phyloP scores from a whole-genome alignment of 805 yeast species.

The Kodamaea neixiangensis region DNA sequence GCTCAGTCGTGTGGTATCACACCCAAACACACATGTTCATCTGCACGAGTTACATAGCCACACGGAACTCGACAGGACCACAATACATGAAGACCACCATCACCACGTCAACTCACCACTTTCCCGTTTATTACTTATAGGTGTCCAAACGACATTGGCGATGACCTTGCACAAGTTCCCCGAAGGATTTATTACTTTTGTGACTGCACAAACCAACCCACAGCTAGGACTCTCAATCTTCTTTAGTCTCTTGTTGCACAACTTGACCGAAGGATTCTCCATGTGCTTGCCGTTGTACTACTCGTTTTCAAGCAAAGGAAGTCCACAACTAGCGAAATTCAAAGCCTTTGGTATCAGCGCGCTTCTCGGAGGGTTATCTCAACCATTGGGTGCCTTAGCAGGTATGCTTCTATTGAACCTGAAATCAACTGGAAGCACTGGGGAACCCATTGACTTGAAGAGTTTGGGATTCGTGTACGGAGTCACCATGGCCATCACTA shows the following conservation, averaged over 20 bases:
- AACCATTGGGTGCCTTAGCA: constrained; percentile 83
- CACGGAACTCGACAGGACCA: constrained; percentile 26
- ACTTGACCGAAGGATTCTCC: constrained; percentile 90
- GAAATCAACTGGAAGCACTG: constrained; percentile 23
- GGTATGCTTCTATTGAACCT: constrained; percentile 54
- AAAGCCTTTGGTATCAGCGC: constrained; percentile 69
- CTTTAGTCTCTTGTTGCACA: constrained; percentile 82
- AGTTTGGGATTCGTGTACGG: constrained; percentile 55
- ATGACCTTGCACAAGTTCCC: constrained; percentile 89
- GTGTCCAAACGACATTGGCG: constrained; percentile 87
- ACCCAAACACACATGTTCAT: background rate
- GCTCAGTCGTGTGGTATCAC: constrained; percentile 1
- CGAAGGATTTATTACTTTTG: constrained; percentile 89
- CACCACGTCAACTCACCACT: constrained; percentile 79
- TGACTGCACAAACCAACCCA: constrained; percentile 66
- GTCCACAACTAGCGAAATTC: constrained; percentile 44
- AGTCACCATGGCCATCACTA: constrained; percentile 64
- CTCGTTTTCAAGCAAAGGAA: constrained; percentile 52
- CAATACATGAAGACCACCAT: constrained; percentile 54
- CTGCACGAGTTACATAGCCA: constrained; percentile 12
- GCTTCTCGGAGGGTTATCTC: constrained; percentile 77
- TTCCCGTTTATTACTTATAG: constrained; percentile 79
- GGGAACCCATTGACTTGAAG: constrained; percentile 28
- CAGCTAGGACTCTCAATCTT: constrained; percentile 78
- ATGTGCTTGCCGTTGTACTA: constrained; percentile 89